Evolutionary conservation across 2,329 filamentous ascomycete species (phyloP).

Genomic region (Cytospora mali): DNA sequence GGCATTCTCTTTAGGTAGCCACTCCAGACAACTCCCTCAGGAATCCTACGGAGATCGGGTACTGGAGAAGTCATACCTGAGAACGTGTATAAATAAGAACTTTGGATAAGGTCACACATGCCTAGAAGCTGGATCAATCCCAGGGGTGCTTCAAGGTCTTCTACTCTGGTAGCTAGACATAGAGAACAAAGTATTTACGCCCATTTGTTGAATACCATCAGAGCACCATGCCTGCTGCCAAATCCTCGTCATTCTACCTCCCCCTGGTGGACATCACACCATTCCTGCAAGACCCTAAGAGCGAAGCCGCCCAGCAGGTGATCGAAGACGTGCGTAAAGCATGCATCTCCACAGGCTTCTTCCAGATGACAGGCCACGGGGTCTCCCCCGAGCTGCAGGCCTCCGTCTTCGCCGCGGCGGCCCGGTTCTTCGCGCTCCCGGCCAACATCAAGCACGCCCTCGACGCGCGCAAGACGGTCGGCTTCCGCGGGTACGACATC

Average conservation of each 20-base stretch:
- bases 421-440: slow-evolving; percentile 51
- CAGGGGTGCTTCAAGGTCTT: too few species aligned
- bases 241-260: slow-evolving; percentile 28
- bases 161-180: too few species aligned
- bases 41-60: too few species aligned
- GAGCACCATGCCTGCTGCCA: too few species aligned
- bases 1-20: too few species aligned
- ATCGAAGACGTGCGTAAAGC: slow-evolving; percentile 36
- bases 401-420: slow-evolving; percentile 32
- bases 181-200: too few species aligned
- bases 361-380: slow-evolving; percentile 32
- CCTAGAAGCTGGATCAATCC: too few species aligned
- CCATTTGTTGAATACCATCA: too few species aligned
- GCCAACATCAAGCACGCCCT: slow-evolving; percentile 45
- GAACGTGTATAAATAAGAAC: too few species aligned
- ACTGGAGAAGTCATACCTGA: too few species aligned
- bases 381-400: slow-evolving; percentile 29
- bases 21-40: too few species aligned
- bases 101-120: too few species aligned
- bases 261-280: slow-evolving; percentile 38
- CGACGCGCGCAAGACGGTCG: slow-evolving; percentile 32
- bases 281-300: slow-evolving; percentile 35
- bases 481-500: slow-evolving; percentile 50
- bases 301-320: slow-evolving; percentile 32
- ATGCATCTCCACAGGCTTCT: slow-evolving; percentile 35